phyloP scores from a whole-genome alignment of 345 rosid genomes.

The Cardamine resedifolia region DNA sequence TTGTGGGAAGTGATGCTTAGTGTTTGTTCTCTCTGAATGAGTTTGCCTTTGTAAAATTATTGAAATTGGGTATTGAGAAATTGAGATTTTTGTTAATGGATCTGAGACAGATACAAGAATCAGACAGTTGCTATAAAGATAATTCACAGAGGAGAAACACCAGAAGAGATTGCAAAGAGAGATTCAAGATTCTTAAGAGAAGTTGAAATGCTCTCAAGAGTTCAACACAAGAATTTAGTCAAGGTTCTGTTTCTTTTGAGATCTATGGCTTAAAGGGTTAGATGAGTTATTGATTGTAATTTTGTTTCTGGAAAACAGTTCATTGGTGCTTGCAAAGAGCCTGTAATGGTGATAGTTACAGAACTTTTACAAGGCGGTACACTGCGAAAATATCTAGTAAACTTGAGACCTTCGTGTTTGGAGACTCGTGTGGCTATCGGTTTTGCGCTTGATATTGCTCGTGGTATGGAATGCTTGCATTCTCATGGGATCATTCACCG shows the following conservation, averaged over 20 bases:
- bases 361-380: slow-evolving; percentile 88
- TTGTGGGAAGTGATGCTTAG: background rate
- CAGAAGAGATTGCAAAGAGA: slow-evolving; percentile 80
- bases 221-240: slow-evolving; percentile 89
- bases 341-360: slow-evolving; percentile 92
- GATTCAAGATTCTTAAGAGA: slow-evolving; percentile 84
- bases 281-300: background rate
- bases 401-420: slow-evolving; percentile 75
- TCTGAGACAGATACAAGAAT: slow-evolving; percentile 60
- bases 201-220: slow-evolving; percentile 84
- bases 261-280: background rate
- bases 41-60: background rate
- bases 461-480: slow-evolving; percentile 96
- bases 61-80: background rate
- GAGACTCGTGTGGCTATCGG: slow-evolving; percentile 74
- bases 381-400: slow-evolving; percentile 76
- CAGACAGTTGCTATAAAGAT: slow-evolving; percentile 93
- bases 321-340: slow-evolving; percentile 95
- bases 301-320: slow-evolving; percentile 51
- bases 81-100: slow-evolving; percentile 14
- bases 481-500: slow-evolving; percentile 96
- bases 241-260: slow-evolving; percentile 50
- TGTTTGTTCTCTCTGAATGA: background rate
- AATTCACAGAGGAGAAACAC: slow-evolving; percentile 74
- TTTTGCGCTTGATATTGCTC: slow-evolving; percentile 88